A percentile compares a stretch with the other conserved stretches of the same genome.
These are phyloP conservation scores for Limnomonas spitsbergensis DNA, from an alignment of 139 green algal species.

Conservation along the genomic window DNA sequence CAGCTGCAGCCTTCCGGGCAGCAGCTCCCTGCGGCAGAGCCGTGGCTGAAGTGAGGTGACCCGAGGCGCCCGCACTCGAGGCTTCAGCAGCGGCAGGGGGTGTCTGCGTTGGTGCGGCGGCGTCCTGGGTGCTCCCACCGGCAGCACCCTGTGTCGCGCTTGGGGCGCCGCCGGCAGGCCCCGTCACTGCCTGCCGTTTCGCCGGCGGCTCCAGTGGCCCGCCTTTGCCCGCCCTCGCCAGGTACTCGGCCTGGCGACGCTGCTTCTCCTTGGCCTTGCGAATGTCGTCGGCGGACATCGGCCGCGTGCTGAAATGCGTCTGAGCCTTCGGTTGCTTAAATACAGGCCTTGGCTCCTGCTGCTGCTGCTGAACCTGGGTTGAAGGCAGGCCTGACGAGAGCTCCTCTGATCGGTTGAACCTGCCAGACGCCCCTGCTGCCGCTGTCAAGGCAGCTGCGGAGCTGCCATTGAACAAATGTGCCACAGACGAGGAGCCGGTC, in stretches of 20 bases:
- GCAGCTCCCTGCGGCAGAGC: background rate
- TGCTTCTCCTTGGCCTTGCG: slow-evolving; percentile 11
- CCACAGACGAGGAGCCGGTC: background rate
- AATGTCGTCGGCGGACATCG: slow-evolving; percentile 16
- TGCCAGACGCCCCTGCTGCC: background rate
- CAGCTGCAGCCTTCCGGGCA: slow-evolving; percentile 2
- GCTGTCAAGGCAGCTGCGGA: background rate
- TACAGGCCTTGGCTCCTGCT: background rate
- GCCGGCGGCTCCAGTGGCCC: background rate
- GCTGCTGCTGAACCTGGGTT: background rate
- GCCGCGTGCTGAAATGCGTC: slow-evolving; percentile 15
- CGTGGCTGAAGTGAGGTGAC: too few relatives aligned
- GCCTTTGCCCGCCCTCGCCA: background rate
- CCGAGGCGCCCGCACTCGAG: too few relatives aligned
- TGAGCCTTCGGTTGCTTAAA: background rate
- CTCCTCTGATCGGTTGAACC: background rate
- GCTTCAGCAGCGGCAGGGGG: too few relatives aligned
- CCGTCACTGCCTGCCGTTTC: background rate
- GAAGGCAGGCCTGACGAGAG: background rate
- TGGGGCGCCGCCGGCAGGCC: background rate
- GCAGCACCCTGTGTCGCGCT: background rate
- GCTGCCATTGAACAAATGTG: background rate
- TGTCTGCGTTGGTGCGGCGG: too few relatives aligned
- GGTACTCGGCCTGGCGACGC: background rate
- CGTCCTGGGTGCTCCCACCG: background rate